These are phyloP conservation scores for Thelonectria olida DNA, from an alignment of 2,329 filamentous ascomycete species.

Conservation along the genomic window DNA sequence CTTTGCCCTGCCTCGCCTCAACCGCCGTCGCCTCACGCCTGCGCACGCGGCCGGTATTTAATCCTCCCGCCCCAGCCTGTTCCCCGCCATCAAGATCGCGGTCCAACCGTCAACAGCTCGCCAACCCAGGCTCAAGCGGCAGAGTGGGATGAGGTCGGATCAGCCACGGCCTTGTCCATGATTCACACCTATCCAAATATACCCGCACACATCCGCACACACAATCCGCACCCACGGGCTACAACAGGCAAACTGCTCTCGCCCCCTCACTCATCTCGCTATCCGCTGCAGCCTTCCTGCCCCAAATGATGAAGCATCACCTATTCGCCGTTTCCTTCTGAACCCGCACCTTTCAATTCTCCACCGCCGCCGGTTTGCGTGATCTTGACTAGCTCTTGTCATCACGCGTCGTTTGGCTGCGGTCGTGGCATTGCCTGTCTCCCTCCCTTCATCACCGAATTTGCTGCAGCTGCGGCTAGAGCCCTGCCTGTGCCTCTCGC, in stretches of 20 bases:
- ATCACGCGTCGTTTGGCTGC: slow-evolving; percentile 7
- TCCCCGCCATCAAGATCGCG: slow-evolving; percentile 14
- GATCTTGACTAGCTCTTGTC: slow-evolving; percentile 1
- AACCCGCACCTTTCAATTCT: slow-evolving; percentile 7
- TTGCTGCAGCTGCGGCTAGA: slow-evolving; percentile 27
- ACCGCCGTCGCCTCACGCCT: slow-evolving; percentile 15
- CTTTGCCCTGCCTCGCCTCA: slow-evolving; percentile 1
- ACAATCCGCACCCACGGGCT: neutral
- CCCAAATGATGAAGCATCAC: slow-evolving; percentile 7
- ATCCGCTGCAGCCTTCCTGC: slow-evolving; percentile 2
- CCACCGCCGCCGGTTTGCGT: slow-evolving; percentile 6
- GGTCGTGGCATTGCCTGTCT: slow-evolving; percentile 13
- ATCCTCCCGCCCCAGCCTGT: slow-evolving; percentile 13
- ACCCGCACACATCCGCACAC: slow-evolving; percentile 9
- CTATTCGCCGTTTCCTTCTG: slow-evolving; percentile 6
- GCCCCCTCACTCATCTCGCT: slow-evolving; percentile 5
- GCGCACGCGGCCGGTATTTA: neutral
- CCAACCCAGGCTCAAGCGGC: slow-evolving; percentile 12
- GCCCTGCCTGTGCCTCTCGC: slow-evolving; percentile 28
- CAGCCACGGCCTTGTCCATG: slow-evolving; percentile 29
- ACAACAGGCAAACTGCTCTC: neutral
- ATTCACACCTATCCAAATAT: slow-evolving; percentile 34
- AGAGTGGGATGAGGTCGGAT: slow-evolving; percentile 27
- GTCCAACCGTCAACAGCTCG: slow-evolving; percentile 25
- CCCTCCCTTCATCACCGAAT: slow-evolving; percentile 23